These are phyloP conservation scores for Pholiota adiposa DNA, from an alignment of 1,284 basidiomycete species.

Conservation along the genomic window DNA sequence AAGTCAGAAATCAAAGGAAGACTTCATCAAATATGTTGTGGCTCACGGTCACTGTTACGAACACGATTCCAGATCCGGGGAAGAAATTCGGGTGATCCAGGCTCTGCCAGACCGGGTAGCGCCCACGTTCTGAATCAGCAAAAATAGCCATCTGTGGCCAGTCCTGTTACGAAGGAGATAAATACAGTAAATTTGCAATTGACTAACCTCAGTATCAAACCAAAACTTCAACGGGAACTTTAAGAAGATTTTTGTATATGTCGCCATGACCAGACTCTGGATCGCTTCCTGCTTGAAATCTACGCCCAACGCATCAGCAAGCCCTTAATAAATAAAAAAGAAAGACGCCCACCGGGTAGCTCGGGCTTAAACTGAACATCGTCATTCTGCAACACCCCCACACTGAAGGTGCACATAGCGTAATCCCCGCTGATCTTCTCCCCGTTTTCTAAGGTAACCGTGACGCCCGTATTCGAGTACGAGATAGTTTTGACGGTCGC, in stretches of 20 bases:
- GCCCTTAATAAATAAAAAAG: too few species aligned
- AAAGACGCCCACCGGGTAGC: conserved; percentile 46
- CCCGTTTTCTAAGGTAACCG: conserved; percentile 50
- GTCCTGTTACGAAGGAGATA: too few species aligned
- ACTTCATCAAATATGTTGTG: background rate
- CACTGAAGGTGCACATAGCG: conserved; percentile 65
- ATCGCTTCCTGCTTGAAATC: conserved; percentile 71
- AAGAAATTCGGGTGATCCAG: conserved; percentile 64
- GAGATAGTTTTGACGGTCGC: conserved; percentile 55
- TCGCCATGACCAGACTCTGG: conserved; percentile 67
- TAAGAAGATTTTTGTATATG: conserved; percentile 75
- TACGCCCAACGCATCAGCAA: conserved; percentile 8
- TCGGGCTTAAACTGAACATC: conserved; percentile 60
- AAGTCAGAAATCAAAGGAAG: background rate
- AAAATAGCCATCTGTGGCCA: conserved; percentile 59
- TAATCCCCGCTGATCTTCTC: conserved; percentile 51
- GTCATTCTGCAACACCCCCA: conserved; percentile 65
- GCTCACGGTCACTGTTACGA: conserved; percentile 68
- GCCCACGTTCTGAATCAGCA: conserved; percentile 64
- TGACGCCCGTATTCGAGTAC: conserved; percentile 49
- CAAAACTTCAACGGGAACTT: conserved; percentile 70
- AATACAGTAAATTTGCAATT: too few species aligned
- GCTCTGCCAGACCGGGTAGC: conserved; percentile 74
- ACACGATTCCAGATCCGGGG: conserved; percentile 63
- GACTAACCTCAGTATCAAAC: conserved; percentile 66